Percentiles rank a stretch among this genome's conserved stretches.
Conservation (phyloP, 2,329 filamentous ascomycete genomes). For the Graphilbum fragrans region DNA sequence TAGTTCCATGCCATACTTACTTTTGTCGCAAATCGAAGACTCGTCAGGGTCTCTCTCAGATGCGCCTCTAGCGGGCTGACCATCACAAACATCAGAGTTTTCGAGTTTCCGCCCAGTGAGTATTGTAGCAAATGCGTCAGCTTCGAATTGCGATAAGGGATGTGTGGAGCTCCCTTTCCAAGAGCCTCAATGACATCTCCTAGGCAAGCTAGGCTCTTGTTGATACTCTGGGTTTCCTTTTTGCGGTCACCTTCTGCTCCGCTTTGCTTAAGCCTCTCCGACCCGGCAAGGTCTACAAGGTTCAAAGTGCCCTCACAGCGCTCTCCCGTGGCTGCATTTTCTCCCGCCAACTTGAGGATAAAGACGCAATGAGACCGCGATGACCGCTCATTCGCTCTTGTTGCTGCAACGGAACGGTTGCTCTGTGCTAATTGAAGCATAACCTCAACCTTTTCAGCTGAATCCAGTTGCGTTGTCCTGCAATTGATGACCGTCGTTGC, state of each 20-base stretch:
- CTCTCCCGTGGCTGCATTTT: constrained; percentile 66
- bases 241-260: constrained; percentile 76
- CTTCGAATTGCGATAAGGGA: constrained; percentile 95
- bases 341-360: constrained; percentile 66
- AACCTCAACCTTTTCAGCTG: constrained; percentile 64
- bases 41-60: constrained; percentile 84
- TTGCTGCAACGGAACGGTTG: constrained; percentile 87
- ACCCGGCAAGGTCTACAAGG: constrained; percentile 88
- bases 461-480: constrained; percentile 64
- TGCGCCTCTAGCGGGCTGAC: constrained; percentile 85
- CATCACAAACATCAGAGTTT: constrained; percentile 99
- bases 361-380: constrained; percentile 95
- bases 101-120: constrained; percentile 86
- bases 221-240: constrained; percentile 95
- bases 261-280: constrained; percentile 79
- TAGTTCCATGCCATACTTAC: constrained; percentile 41
- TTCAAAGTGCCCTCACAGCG: constrained; percentile 88
- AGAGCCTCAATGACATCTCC: constrained; percentile 91
- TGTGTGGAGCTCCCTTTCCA: constrained; percentile 70
- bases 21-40: constrained; percentile 91
- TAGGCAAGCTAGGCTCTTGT: constrained; percentile 82
- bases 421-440: constrained; percentile 71
- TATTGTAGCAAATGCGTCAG: constrained; percentile 92
- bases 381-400: constrained; percentile 92
- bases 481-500: constrained; percentile 75